Evolutionary conservation across 1,284 basidiomycete genomes (phyloP), one percentile per base, ranked within the genome.

Genomic region (Ganoderma multipileum): DNA sequence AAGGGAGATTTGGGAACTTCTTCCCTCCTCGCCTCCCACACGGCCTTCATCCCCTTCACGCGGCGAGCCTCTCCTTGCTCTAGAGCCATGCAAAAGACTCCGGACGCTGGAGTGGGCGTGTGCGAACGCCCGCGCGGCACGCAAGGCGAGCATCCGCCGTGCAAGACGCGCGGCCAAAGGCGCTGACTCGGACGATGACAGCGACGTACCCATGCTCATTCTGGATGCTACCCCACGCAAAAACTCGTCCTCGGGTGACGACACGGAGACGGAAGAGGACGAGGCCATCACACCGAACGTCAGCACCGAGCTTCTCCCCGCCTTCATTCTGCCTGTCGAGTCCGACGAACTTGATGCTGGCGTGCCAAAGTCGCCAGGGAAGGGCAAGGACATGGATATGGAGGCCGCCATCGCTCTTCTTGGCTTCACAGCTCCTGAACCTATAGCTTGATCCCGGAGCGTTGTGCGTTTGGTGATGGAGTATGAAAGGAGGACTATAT

Each of bases 71-170:
- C 67, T 82, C 8, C 71, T 79, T 1, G 75, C 71, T 14, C 71
- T 81, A 18, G 77, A 81, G 4, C 71, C 78, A 8, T 74, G 69
- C 26, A 70, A 76, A 71, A 75, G 72, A 16, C 71, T 78, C 26
- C 78, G 76, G n/a, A 83, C 84, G 12, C 69, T 85, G 63, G 84
- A 86, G 68, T 86, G 82, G 82, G 84, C 84, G 5, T 85, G 84
- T 69, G 82, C 84, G 44, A 83, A 80, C 54, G 84, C 81, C 54
- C 77, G 84, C 65, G 79, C 78, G 47, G 73, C 63, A 18, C 67
- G 72, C 28, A 66, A 66, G 58, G 57, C 66, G 39, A 58, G 36
- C 28, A 39, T 62, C 23, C 61, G 57, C 38, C 42, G 63, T 38
- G 36, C 50, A 36, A 33, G 39, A 3, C 64, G 54, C 26, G 33